phyloP scores from a whole-genome alignment of 1,284 basidiomycete species.

The Erythrobasidium hasegawianum region DNA sequence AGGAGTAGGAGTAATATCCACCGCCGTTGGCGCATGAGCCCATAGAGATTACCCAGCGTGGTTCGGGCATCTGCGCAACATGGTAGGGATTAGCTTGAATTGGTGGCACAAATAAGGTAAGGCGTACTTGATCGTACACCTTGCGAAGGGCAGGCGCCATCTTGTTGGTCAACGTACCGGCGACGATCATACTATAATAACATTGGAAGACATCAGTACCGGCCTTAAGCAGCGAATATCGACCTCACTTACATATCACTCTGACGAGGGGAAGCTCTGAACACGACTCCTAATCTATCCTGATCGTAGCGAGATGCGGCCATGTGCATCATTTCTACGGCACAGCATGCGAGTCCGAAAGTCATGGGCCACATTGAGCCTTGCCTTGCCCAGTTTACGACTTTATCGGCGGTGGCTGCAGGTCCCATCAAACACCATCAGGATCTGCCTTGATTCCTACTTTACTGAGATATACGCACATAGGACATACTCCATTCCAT shows the following conservation, averaged over 20 bases:
- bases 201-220: slow-evolving; percentile 52
- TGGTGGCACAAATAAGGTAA: not conserved
- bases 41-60: slow-evolving; percentile 96
- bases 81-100: not conserved
- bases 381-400: slow-evolving; percentile 96
- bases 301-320: slow-evolving; percentile 98
- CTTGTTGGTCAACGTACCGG: slow-evolving; percentile 98
- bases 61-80: slow-evolving; percentile 48
- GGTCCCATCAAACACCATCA: not conserved
- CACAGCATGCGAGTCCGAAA: slow-evolving; percentile 95
- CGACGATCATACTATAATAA: slow-evolving; percentile 99
- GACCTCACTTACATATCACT: slow-evolving; percentile 32
- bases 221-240: not conserved
- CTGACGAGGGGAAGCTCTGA: slow-evolving; percentile 88
- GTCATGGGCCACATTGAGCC: slow-evolving; percentile 99
- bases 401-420: slow-evolving; percentile 79
- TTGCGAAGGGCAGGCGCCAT: slow-evolving; percentile 97
- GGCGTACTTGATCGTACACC: slow-evolving; percentile 91
- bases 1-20: slow-evolving; percentile 65
- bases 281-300: slow-evolving; percentile 94
- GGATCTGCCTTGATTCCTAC: not conserved
- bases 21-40: slow-evolving; percentile 74
- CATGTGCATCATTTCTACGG: slow-evolving; percentile 88
- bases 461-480: slow-evolving; percentile 46
- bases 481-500: slow-evolving; percentile 79